Evolutionary conservation across 805 yeast species (phyloP), one percentile per base, ranked within the genome.

Genomic region (Barnettozyma vustinii): DNA sequence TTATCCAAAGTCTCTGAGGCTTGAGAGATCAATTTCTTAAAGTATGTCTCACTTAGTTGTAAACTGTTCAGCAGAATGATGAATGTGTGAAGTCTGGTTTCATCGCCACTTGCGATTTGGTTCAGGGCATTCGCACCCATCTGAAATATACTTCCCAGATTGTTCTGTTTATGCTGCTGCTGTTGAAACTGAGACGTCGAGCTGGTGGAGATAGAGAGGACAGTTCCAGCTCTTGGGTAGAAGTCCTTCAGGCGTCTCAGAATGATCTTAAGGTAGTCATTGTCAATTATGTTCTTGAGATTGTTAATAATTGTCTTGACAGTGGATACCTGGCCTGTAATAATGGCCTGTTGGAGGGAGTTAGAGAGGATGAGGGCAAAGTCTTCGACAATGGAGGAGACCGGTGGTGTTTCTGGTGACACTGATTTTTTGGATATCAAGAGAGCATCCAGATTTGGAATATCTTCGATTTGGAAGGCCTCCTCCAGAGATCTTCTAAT

Each of bases 371-470:
- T 80, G 56, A 89, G 72, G 25, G 88, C 77, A 32, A 87, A 69
- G 62, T 94, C 99, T 58, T 94, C 99, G 21, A 91, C 80, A 20
- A 88, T 82, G 0, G 97, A 88, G 0, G 95, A 80, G 5, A 85
- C 79, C 2, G 91, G 92, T 5, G 83, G 72, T 27, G 76, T 81
- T 37, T 78, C 81, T 2, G 83, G 80, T 32, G 71, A 61, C 5
- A 62, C 40, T 4, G 50, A 37, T 27, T 54, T 59, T 16, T 40
- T 23, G 36, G 64, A 50, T 13, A 51, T 50, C 55, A 69, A 46
- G 58, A 65, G 50, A 55, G 71, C 48, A 54, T 72, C 60, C 48
- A 75, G 57, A 40, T 79, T 79, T 1, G 96, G 96, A 18, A 87
- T 56, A 56, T 84, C 90, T 63, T 94, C 98, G 32, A 89, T 73